Evolutionary conservation across 1,284 basidiomycete genomes (phyloP).

Genomic region (Sporisorium scitamineum): DNA sequence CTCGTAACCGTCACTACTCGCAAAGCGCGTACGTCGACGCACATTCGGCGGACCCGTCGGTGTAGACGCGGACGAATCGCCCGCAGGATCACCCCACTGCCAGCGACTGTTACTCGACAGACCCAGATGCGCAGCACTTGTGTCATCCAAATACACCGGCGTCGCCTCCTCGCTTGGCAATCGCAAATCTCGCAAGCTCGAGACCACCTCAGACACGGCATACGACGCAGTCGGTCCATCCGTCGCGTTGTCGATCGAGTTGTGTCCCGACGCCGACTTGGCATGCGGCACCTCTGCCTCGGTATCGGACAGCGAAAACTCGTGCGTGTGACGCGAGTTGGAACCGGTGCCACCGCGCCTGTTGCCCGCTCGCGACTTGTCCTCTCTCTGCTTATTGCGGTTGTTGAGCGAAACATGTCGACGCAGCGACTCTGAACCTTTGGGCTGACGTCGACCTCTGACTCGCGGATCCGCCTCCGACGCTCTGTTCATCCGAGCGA

Average conservation of each 20-base stretch:
- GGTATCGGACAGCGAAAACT: constrained; percentile 54
- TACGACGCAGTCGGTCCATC: constrained; percentile 15
- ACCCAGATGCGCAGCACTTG: constrained; percentile 31
- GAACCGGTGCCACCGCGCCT: neutral
- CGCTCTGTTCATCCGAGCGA: constrained; percentile 43
- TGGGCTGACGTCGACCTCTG: constrained; percentile 20
- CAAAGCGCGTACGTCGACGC: constrained; percentile 32
- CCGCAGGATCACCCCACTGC: constrained; percentile 42
- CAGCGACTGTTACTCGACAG: constrained; percentile 31
- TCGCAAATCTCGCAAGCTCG: constrained; percentile 31
- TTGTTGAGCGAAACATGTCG: constrained; percentile 29
- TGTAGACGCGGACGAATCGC: constrained; percentile 16
- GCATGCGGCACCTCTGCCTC: constrained; percentile 50
- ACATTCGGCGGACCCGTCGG: constrained; percentile 16
- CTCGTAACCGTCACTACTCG: constrained; percentile 38
- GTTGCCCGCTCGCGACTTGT: neutral
- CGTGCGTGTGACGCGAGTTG: constrained; percentile 33
- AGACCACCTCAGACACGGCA: constrained; percentile 25
- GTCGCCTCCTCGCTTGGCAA: constrained; percentile 36
- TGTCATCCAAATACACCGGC: constrained; percentile 26
- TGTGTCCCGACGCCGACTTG: constrained; percentile 33
- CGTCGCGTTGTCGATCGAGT: constrained; percentile 27
- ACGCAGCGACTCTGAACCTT: constrained; percentile 19
- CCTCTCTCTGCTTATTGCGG: constrained; percentile 14
- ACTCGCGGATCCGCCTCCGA: constrained; percentile 9